Conservation (phyloP, 2,329 filamentous ascomycete species). For the Ampelomyces quisqualis region DNA sequence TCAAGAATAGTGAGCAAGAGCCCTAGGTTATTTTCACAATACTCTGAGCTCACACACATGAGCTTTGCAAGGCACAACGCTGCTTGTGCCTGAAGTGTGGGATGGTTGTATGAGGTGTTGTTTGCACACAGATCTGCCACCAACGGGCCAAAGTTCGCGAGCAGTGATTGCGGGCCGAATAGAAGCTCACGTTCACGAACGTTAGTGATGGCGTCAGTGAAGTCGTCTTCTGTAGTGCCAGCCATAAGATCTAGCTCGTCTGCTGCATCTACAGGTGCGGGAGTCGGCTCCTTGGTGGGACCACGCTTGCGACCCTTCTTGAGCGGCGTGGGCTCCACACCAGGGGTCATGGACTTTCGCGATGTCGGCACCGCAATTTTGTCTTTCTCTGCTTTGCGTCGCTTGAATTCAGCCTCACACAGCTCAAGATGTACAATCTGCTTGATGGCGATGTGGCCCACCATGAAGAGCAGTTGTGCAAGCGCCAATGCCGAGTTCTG, state of each 20-base stretch:
- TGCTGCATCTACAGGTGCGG: slow-evolving; percentile 58
- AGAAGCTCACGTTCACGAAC: slow-evolving; percentile 82
- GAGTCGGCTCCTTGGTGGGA: slow-evolving; percentile 46
- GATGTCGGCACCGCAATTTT: slow-evolving; percentile 54
- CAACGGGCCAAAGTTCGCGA: slow-evolving; percentile 88
- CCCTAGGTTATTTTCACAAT: slow-evolving; percentile 89
- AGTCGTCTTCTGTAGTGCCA: slow-evolving; percentile 92
- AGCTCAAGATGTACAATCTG: slow-evolving; percentile 97
- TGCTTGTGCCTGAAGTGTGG: slow-evolving; percentile 86
- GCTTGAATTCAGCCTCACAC: slow-evolving; percentile 98
- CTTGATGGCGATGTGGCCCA: slow-evolving; percentile 96
- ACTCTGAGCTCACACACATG: slow-evolving; percentile 97
- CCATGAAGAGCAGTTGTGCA: slow-evolving; percentile 90
- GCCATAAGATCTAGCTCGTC: slow-evolving; percentile 96
- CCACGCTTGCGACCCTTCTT: slow-evolving; percentile 48
- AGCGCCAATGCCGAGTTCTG: slow-evolving; percentile 73
- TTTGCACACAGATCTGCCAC: slow-evolving; percentile 89
- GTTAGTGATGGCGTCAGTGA: slow-evolving; percentile 81
- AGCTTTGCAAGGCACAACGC: slow-evolving; percentile 95
- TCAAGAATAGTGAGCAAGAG: slow-evolving; percentile 98
- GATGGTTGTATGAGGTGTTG: slow-evolving; percentile 88
- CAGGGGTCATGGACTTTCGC: slow-evolving; percentile 34
- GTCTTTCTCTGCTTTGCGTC: slow-evolving; percentile 86
- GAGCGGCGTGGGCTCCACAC: slow-evolving; percentile 32
- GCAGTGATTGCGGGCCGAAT: slow-evolving; percentile 77